These are phyloP conservation scores for Pholiota molesta DNA, from an alignment of 768 basidiomycete species.

Conservation along the genomic window DNA sequence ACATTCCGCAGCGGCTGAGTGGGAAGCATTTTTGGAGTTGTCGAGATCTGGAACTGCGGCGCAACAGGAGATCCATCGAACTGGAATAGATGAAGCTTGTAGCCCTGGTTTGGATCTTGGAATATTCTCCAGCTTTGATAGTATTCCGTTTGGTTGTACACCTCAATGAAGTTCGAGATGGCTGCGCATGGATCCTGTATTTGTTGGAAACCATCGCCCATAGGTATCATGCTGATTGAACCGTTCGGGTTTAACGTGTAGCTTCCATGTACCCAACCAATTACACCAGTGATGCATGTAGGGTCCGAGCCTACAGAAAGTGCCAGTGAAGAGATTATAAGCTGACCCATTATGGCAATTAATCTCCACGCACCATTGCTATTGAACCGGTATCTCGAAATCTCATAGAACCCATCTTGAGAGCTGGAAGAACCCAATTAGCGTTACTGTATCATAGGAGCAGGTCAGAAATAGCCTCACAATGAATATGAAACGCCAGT, in stretches of 20 bases:
- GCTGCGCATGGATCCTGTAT: constrained; percentile 94
- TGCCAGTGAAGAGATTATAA: neutral
- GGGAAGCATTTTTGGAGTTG: constrained; percentile 86
- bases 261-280: constrained; percentile 89
- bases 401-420: constrained; percentile 78
- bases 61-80: constrained; percentile 79
- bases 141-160: constrained; percentile 77
- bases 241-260: constrained; percentile 74
- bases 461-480: constrained; percentile 49
- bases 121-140: constrained; percentile 73
- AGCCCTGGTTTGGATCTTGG: constrained; percentile 60
- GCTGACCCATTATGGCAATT: neutral
- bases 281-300: constrained; percentile 85
- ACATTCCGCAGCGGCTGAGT: constrained; percentile 65
- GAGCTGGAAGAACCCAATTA: constrained; percentile 47
- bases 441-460: constrained; percentile 1
- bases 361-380: constrained; percentile 68
- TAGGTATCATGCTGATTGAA: constrained; percentile 73
- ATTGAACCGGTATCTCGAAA: constrained; percentile 87
- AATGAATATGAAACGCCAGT: constrained; percentile 91
- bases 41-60: constrained; percentile 67
- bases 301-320: constrained; percentile 69
- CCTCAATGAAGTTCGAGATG: constrained; percentile 82
- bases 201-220: constrained; percentile 92
- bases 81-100: constrained; percentile 76